Evolutionary conservation across 73 alveolate genomes (phyloP), one percentile per base, ranked within the genome.

Genomic region (Paramecium biaurelia): DNA sequence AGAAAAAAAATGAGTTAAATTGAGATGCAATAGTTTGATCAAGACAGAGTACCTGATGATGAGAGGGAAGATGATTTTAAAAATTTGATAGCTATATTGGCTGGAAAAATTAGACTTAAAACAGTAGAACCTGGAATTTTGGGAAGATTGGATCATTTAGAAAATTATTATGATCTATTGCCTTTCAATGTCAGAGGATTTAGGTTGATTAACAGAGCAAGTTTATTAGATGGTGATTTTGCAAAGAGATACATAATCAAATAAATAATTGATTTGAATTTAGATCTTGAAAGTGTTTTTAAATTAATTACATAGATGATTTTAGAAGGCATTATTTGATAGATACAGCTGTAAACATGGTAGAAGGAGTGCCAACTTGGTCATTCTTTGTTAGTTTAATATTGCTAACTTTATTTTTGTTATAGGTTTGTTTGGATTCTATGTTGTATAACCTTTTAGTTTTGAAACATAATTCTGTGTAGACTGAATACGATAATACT

Each of bases 281-380:
- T 79, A 43, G 90, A 79, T 24, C 56, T 79, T 30, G 90, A 79
- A 30, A 38, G 90, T 79, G n/a, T 38, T 23, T 42, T 20, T 42
- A 18, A 37, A 26, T 18, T 20, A 43, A 24, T 43, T 42, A 79
- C 24, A 45, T 79, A 79, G 90, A 38, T 41, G 56, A 79, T 45
- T 79, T 79, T 34, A 23, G 56, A 26, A 79, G 43, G 42, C 90
- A 79, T 79, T 79, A 79, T 45, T 79, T 79, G 41, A 79, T 79
- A 43, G 74, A 79, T 12, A 18, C 74, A 41, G 90, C 90, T 9
- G 72, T 79, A 26, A 18, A 21, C 47, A 79, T 79, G 74, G 23
- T 42, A 23, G 76, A 79, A 43, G 90, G 90, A 45, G 74, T 42
- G 23, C 76, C 90, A 18, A 79, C 70, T 79, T 79, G 90, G 90